These are phyloP conservation scores for Neoarthrinium moseri DNA, from an alignment of 2,329 filamentous ascomycete species.

Conservation along the genomic window DNA sequence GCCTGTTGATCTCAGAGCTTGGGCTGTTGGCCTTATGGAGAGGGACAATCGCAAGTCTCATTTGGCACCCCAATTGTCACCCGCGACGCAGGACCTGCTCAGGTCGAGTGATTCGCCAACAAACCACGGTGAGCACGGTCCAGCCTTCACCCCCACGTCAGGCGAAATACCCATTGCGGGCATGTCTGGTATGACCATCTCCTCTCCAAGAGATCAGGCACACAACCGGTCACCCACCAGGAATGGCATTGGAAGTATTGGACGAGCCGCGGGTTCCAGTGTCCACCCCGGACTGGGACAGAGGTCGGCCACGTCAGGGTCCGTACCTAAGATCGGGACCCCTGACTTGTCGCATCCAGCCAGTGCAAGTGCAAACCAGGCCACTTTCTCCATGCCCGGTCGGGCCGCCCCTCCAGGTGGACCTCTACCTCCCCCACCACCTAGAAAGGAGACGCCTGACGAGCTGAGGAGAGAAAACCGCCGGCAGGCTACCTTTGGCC, in stretches of 20 bases:
- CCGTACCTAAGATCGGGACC: slow-evolving; percentile 47
- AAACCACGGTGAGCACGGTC: slow-evolving; percentile 42
- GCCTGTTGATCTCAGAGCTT: slow-evolving; percentile 88
- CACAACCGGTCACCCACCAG: slow-evolving; percentile 53
- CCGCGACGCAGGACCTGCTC: slow-evolving; percentile 74
- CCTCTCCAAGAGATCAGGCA: slow-evolving; percentile 49
- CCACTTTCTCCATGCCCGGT: slow-evolving; percentile 63
- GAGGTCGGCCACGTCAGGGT: slow-evolving; percentile 50
- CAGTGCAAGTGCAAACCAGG: slow-evolving; percentile 44
- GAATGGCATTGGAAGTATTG: slow-evolving; percentile 44
- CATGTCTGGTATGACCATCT: slow-evolving; percentile 36
- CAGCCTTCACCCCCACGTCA: slow-evolving; percentile 63
- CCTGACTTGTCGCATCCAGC: slow-evolving; percentile 31
- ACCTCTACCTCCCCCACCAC: slow-evolving; percentile 59
- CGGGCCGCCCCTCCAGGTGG: slow-evolving; percentile 60
- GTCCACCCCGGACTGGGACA: slow-evolving; percentile 53
- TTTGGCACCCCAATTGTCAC: slow-evolving; percentile 75
- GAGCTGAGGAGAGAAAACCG: slow-evolving; percentile 51
- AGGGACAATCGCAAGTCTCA: slow-evolving; percentile 94
- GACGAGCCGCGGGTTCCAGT: slow-evolving; percentile 42
- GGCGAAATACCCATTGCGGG: slow-evolving; percentile 65
- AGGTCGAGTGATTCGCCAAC: slow-evolving; percentile 62
- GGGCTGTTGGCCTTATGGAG: slow-evolving; percentile 93
- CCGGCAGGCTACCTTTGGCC: slow-evolving; percentile 53
- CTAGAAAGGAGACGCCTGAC: slow-evolving; percentile 55